A percentile compares a stretch with the other conserved stretches of the same genome.
Conservation (phyloP, 2,329 filamentous ascomycete species). For the Lojkania enalia region DNA sequence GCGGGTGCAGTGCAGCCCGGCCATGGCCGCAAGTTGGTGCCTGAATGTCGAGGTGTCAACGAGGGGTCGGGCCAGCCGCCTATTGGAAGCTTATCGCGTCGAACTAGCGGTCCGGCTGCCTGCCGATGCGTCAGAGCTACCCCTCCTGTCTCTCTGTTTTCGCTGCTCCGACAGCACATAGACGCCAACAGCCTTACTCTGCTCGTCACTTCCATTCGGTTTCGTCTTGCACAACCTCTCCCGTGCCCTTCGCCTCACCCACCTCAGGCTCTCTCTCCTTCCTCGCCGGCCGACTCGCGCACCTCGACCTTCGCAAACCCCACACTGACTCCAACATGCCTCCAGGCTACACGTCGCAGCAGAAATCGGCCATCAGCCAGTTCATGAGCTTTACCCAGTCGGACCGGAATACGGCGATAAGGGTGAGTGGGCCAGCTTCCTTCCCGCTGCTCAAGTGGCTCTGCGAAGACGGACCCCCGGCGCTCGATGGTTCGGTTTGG, state of each 20-base stretch:
- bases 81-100: neutral
- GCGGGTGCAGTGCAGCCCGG: too few species aligned
- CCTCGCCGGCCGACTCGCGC: neutral
- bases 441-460: neutral
- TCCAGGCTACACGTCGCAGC: slow-evolving; percentile 49
- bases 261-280: neutral
- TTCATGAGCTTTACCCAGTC: slow-evolving; percentile 50
- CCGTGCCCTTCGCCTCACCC: too few species aligned
- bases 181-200: too few species aligned
- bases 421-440: slow-evolving; percentile 23
- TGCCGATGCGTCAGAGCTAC: neutral
- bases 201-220: neutral
- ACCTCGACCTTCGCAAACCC: neutral
- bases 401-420: slow-evolving; percentile 50
- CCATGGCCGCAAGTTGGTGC: too few species aligned
- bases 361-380: slow-evolving; percentile 51
- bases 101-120: neutral
- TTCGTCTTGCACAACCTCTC: too few species aligned
- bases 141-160: neutral
- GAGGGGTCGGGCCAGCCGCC: neutral
- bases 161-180: too few species aligned
- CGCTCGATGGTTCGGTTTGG: neutral
- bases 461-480: neutral
- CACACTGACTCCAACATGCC: slow-evolving; percentile 45
- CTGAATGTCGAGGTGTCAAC: neutral